These are phyloP conservation scores for Psilocybe cyanescens DNA, from an alignment of 768 basidiomycete species.

Conservation along the genomic window DNA sequence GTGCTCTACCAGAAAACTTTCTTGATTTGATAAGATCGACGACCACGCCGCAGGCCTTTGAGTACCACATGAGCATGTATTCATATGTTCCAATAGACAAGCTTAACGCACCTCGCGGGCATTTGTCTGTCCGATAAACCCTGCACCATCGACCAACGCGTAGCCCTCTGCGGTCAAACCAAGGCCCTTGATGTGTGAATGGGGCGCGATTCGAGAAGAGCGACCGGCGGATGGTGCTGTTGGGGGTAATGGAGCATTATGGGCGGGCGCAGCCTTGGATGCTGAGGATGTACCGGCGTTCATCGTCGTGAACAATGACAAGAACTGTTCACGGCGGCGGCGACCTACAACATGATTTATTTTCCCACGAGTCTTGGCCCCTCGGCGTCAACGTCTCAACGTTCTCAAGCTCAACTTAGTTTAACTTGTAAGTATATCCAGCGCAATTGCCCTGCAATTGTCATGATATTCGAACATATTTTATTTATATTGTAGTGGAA, in stretches of 20 bases:
- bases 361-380: background rate
- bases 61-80: background rate
- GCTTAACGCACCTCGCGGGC: conserved; percentile 80
- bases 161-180: conserved; percentile 86
- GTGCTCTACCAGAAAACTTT: conserved; percentile 91
- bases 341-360: background rate
- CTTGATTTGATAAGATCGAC: conserved; percentile 90
- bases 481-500: no score
- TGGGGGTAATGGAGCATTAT: conserved; percentile 76
- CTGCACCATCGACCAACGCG: conserved; percentile 72
- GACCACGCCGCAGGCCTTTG: conserved; percentile 87
- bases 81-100: background rate
- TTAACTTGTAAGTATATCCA: no score
- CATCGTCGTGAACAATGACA: conserved; percentile 22
- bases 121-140: conserved; percentile 89
- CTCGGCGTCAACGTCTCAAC: no score
- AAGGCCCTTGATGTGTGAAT: conserved; percentile 97
- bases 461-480: no score
- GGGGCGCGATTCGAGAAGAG: conserved; percentile 83
- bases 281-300: conserved; percentile 45
- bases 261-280: conserved; percentile 58
- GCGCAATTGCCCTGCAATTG: no score
- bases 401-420: no score
- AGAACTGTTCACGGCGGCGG: background rate
- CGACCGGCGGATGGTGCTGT: conserved; percentile 62